These are phyloP conservation scores for Hypoxylon cercidicola DNA, from an alignment of 495 filamentous ascomycete genomes.

Conservation along the genomic window DNA sequence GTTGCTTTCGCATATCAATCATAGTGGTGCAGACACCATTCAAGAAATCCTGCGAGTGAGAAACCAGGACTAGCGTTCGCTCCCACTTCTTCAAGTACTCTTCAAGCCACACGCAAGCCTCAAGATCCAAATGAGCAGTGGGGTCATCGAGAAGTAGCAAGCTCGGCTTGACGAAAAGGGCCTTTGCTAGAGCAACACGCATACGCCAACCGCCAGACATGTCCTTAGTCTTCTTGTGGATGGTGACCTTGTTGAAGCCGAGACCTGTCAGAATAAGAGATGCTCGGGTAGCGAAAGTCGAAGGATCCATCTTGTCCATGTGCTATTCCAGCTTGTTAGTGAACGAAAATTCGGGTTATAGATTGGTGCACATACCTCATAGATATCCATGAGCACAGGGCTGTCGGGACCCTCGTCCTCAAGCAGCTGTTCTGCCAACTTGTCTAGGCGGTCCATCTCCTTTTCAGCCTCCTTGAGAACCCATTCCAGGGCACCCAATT, in stretches of 20 bases:
- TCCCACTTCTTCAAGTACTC: slow-evolving; percentile 99
- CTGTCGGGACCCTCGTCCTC: slow-evolving; percentile 92
- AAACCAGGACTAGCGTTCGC: slow-evolving; percentile 95
- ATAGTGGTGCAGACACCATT: slow-evolving; percentile 99
- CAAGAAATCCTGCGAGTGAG: slow-evolving; percentile 97
- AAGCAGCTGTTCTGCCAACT: slow-evolving; percentile 86
- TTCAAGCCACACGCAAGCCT: slow-evolving; percentile 99
- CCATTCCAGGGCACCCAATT: slow-evolving; percentile 94
- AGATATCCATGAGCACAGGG: slow-evolving; percentile 91
- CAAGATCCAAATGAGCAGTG: slow-evolving; percentile 98
- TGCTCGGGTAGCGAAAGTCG: slow-evolving; percentile 98
- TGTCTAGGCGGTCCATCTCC: slow-evolving; percentile 90
- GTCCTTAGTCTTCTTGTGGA: slow-evolving; percentile 99
- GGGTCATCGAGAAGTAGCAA: slow-evolving; percentile 97
- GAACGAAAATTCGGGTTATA: neutral
- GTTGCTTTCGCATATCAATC: slow-evolving; percentile 94
- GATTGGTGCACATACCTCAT: slow-evolving; percentile 75
- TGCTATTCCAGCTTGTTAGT: slow-evolving; percentile 66
- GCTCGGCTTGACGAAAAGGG: slow-evolving; percentile 97
- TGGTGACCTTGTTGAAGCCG: slow-evolving; percentile 97
- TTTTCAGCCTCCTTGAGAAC: slow-evolving; percentile 95
- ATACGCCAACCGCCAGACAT: slow-evolving; percentile 99
- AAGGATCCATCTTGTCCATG: slow-evolving; percentile 99
- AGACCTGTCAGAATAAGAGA: slow-evolving; percentile 98
- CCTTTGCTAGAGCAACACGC: slow-evolving; percentile 97